phyloP scores from a whole-genome alignment of 768 basidiomycete genomes.

The Myochromella boudieri region DNA sequence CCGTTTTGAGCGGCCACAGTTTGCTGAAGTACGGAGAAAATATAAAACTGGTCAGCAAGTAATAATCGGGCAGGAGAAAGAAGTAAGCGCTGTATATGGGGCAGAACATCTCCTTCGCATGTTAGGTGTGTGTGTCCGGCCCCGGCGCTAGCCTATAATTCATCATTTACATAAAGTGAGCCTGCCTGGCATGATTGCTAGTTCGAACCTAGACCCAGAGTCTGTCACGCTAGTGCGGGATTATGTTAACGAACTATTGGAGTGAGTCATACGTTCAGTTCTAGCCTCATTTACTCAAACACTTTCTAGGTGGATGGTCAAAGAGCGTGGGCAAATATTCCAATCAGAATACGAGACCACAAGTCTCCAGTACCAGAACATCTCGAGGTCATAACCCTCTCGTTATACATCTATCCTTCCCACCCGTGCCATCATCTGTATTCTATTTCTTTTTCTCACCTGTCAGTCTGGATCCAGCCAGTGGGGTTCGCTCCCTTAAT shows the following conservation, averaged over 20 bases:
- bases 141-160: slow-evolving; percentile 8
- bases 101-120: slow-evolving; percentile 92
- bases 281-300: slow-evolving; percentile 2
- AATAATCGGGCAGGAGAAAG: slow-evolving; percentile 66
- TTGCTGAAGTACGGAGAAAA: slow-evolving; percentile 70
- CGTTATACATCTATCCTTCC: background rate
- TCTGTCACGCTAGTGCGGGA: slow-evolving; percentile 81
- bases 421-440: background rate
- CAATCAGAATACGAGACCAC: slow-evolving; percentile 77
- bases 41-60: slow-evolving; percentile 77
- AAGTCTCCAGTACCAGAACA: slow-evolving; percentile 76
- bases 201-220: slow-evolving; percentile 88
- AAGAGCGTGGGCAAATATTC: slow-evolving; percentile 73
- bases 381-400: slow-evolving; percentile 63
- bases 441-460: background rate
- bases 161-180: slow-evolving; percentile 57
- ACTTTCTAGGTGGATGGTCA: slow-evolving; percentile 68
- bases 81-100: slow-evolving; percentile 91
- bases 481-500: no score
- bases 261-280: slow-evolving; percentile 40
- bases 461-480: background rate
- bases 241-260: slow-evolving; percentile 85
- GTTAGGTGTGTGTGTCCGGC: slow-evolving; percentile 65
- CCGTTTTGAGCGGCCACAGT: slow-evolving; percentile 93
- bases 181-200: slow-evolving; percentile 86